Conservation (phyloP, 768 basidiomycete species). For the Symmetrospora coprosmae region DNA sequence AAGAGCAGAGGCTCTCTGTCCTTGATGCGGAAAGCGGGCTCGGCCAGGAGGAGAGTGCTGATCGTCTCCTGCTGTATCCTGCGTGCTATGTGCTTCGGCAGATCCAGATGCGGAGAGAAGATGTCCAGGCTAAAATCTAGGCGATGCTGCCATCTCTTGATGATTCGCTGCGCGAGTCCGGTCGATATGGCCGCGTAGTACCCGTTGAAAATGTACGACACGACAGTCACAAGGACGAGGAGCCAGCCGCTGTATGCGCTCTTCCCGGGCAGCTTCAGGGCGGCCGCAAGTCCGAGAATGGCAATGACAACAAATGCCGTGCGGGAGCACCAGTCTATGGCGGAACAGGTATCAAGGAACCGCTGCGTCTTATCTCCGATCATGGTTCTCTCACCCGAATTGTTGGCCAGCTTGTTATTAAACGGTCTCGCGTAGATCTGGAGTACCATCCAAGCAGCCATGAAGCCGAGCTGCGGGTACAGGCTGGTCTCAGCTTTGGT, state of each 20-base stretch:
- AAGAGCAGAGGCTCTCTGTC: conserved; percentile 48
- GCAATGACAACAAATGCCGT: conserved; percentile 57
- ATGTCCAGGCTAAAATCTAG: conserved; percentile 71
- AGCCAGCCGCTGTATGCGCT: conserved; percentile 50
- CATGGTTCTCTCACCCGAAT: conserved; percentile 2
- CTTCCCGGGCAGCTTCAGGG: conserved; percentile 46
- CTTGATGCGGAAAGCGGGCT: conserved; percentile 49
- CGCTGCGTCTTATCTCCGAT: no score
- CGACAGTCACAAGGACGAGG: conserved; percentile 46
- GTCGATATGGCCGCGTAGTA: conserved; percentile 53
- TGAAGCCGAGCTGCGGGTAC: conserved; percentile 41
- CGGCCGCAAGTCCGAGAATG: conserved; percentile 50
- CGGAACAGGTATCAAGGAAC: neutral
- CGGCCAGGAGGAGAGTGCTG: conserved; percentile 51
- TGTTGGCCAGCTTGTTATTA: conserved; percentile 26
- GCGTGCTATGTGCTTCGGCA: conserved; percentile 45
- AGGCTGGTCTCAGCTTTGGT: no score
- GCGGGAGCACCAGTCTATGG: conserved; percentile 47
- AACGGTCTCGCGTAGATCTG: conserved; percentile 24
- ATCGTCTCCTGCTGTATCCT: conserved; percentile 71
- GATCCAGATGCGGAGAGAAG: conserved; percentile 52
- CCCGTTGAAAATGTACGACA: conserved; percentile 52
- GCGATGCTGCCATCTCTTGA: conserved; percentile 45
- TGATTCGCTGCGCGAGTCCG: conserved; percentile 43
- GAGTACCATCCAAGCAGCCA: conserved; percentile 48